Evolutionary conservation across 1,284 basidiomycete genomes (phyloP), one percentile per base, ranked within the genome.

Genomic region (Mycena sp.): DNA sequence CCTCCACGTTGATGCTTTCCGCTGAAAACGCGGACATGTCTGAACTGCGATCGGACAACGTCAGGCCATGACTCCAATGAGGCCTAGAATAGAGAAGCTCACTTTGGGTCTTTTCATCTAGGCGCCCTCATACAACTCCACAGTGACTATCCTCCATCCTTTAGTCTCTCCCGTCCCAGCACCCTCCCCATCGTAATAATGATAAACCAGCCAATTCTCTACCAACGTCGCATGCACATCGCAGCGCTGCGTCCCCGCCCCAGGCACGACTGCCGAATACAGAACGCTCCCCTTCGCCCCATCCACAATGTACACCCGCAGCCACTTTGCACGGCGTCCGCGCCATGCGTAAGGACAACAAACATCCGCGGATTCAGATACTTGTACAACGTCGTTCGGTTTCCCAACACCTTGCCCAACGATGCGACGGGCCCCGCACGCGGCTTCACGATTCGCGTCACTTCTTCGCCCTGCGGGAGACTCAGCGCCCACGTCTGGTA

Each of bases 171-270:
- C 83, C 4, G 74, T 69, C n/a, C 80, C 83, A 40, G 72, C 73
- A 25, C 80, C 77, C 3, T 85, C 85, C 19, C 82, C 82, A 46
- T 91, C 89, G 68, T 88, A 92, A 74, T 92, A 97, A 55, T 91
- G 84, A 77, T 95, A 95, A 19, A 96, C 90, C 56, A 99, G 77
- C 96, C 97, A 99, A 75, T 99, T 98, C 78, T 99, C 96, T 17
- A 87, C 85, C 66, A 97, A 81, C 7, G 82, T 80, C 16, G 88
- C 88, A 66, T 89, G 85, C 11, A 96, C 78, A 69, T 90, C 84
- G 71, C 91, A 93, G 26, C 64, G 78, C 41, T 74, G 71, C 25
- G 19, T 45, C 21, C 68, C 73, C 44, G 60, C 70, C 16, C 79
- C 76, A 54, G 88, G 85, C 7, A 93, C 69, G 26, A 78, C 77